A percentile compares a stretch with the other conserved stretches of the same genome.
Evolutionary conservation across 2,329 filamentous ascomycete genomes (phyloP).

Genomic region (Claviceps sp.): DNA sequence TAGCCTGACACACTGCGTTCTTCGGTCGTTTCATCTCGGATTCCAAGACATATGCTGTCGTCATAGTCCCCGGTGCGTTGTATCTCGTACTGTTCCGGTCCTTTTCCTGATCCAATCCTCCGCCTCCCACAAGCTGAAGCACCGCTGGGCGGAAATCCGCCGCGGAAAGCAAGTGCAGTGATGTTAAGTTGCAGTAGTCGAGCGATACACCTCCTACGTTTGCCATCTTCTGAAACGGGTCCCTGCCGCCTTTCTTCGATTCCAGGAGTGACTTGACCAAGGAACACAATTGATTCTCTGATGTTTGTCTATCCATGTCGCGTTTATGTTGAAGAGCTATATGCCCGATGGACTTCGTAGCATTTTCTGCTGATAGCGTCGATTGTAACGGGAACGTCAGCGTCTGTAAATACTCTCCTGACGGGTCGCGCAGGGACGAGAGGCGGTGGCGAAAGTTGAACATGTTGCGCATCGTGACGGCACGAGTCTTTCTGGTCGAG

Average conservation of each 20-base stretch:
- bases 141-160: constrained; percentile 5
- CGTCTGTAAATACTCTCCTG: constrained; percentile 5
- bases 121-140: not conserved
- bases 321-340: constrained; percentile 5
- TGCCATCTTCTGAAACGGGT: not conserved
- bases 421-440: constrained; percentile 2
- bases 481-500: not conserved
- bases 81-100: not conserved
- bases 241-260: not conserved
- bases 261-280: not conserved
- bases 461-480: not conserved
- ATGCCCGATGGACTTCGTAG: not conserved
- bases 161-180: constrained; percentile 3
- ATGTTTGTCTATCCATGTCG: constrained; percentile 1
- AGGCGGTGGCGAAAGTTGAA: constrained; percentile 5
- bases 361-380: not conserved
- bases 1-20: constrained; percentile 1
- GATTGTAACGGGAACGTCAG: constrained; percentile 4
- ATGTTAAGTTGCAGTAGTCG: constrained; percentile 3
- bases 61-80: constrained; percentile 6
- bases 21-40: not conserved
- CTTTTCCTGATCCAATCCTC: not conserved
- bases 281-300: constrained; percentile 1
- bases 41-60: constrained; percentile 1
- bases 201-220: not conserved